Conservation (phyloP, 2,329 filamentous ascomycete genomes). For the Stachybotrys echinatus region DNA sequence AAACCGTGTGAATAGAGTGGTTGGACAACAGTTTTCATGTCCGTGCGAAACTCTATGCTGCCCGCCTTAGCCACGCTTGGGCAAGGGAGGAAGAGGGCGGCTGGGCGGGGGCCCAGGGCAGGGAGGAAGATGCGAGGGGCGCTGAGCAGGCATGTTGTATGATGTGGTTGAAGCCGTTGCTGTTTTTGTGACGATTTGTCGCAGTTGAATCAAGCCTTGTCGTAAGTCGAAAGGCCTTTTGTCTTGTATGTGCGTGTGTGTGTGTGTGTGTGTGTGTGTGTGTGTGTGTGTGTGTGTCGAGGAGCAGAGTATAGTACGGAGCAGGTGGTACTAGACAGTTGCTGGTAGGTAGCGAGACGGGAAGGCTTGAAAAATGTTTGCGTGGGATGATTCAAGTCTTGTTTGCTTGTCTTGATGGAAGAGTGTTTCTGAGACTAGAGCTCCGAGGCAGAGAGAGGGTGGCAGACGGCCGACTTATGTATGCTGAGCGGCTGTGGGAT, state of each 20-base stretch:
- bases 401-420: neutral
- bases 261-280: too few relatives aligned
- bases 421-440: neutral
- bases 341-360: too few relatives aligned
- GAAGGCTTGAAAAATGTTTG: too few relatives aligned
- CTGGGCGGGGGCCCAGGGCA: slow-evolving; percentile 62
- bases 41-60: neutral
- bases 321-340: neutral
- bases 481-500: slow-evolving; percentile 1
- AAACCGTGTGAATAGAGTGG: neutral
- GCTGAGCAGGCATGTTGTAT: slow-evolving; percentile 49
- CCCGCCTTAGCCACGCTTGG: slow-evolving; percentile 50
- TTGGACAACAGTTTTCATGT: neutral
- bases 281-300: slow-evolving; percentile 5
- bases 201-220: too few relatives aligned
- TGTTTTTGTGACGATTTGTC: too few relatives aligned
- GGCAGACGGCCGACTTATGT: slow-evolving; percentile 4
- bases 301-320: neutral
- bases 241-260: too few relatives aligned
- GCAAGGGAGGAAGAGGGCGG: slow-evolving; percentile 60
- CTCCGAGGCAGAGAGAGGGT: neutral
- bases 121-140: slow-evolving; percentile 61
- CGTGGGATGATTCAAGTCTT: neutral
- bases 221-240: too few relatives aligned
- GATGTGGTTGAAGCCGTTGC: slow-evolving; percentile 10